Percentiles rank a stretch among this genome's conserved stretches.
These are phyloP conservation scores for Hypoxylon sp. DNA, from an alignment of 2,329 filamentous ascomycete species.

Conservation along the genomic window DNA sequence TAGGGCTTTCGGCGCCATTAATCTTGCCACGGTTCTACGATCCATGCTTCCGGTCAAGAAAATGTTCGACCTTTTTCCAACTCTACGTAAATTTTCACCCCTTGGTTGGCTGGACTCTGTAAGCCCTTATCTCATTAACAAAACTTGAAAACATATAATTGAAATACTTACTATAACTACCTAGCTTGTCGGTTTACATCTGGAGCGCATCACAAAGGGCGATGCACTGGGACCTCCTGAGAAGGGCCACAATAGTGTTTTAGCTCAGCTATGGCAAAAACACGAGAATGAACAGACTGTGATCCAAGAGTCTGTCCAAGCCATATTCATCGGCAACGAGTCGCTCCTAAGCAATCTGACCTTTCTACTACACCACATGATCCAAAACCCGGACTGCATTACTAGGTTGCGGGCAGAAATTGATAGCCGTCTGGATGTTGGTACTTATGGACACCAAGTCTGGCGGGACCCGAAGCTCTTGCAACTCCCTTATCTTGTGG, in stretches of 20 bases:
- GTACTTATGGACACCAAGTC: conserved; percentile 9
- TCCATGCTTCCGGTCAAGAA: conserved; percentile 5
- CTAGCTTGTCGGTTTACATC: neutral
- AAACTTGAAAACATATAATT: neutral
- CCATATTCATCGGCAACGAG: conserved; percentile 17
- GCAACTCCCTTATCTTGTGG: conserved; percentile 15
- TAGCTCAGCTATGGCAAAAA: conserved; percentile 2
- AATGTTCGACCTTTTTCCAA: conserved; percentile 1
- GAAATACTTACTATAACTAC: neutral
- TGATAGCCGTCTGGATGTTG: conserved; percentile 5
- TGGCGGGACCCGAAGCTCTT: conserved; percentile 10
- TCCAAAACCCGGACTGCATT: conserved; percentile 14
- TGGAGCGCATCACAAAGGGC: conserved; percentile 6
- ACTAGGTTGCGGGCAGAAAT: conserved; percentile 8
- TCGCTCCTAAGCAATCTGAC: conserved; percentile 12
- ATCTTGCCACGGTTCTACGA: conserved; percentile 4
- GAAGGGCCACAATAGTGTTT: conserved; percentile 7
- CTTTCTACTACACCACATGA: conserved; percentile 4
- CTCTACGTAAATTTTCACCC: neutral
- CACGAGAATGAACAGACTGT: neutral
- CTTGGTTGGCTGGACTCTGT: conserved; percentile 9
- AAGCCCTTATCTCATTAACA: neutral
- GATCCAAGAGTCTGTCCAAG: conserved; percentile 4
- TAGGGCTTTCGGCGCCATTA: conserved; percentile 1
- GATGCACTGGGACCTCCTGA: conserved; percentile 1